A percentile compares a stretch with the other conserved stretches of the same genome.
phyloP scores from a whole-genome alignment of 2,329 filamentous ascomycete genomes.

The Plenodomus tracheiphilus region DNA sequence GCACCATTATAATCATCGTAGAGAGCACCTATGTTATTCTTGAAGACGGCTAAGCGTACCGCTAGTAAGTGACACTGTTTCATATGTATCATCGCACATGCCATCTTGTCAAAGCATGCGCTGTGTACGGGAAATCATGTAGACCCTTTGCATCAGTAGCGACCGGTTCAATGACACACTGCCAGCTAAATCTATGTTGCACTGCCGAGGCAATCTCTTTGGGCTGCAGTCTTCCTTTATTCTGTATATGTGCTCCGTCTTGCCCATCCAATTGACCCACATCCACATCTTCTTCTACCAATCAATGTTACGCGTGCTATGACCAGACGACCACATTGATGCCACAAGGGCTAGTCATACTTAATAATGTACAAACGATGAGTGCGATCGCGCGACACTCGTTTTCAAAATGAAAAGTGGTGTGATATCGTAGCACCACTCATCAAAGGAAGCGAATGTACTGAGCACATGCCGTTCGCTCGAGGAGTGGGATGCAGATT shows the following conservation, averaged over 20 bases:
- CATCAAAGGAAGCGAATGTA: not conserved
- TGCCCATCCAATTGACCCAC: not conserved
- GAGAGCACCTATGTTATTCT: too few species aligned
- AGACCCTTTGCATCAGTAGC: too few species aligned
- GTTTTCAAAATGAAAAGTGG: not conserved
- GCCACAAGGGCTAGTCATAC: not conserved
- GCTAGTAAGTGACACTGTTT: too few species aligned
- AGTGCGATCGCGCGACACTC: not conserved
- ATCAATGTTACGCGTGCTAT: not conserved
- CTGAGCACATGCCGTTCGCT: not conserved
- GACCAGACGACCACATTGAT: not conserved
- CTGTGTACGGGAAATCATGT: too few species aligned
- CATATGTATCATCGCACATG: too few species aligned
- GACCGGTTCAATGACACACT: too few species aligned
- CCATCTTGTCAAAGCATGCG: too few species aligned
- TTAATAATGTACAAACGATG: slow-evolving; percentile 4
- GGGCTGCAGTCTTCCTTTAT: not conserved
- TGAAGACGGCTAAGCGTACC: too few species aligned
- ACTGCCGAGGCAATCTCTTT: too few species aligned
- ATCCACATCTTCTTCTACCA: not conserved
- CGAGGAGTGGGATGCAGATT: too few species aligned
- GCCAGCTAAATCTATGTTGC: too few species aligned
- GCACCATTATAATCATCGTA: too few species aligned
- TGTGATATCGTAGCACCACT: not conserved
- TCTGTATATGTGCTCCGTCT: not conserved